Evolutionary conservation across 202 grass and related monocot species (phyloP).

Genomic region (Alloteropsis angusta): DNA sequence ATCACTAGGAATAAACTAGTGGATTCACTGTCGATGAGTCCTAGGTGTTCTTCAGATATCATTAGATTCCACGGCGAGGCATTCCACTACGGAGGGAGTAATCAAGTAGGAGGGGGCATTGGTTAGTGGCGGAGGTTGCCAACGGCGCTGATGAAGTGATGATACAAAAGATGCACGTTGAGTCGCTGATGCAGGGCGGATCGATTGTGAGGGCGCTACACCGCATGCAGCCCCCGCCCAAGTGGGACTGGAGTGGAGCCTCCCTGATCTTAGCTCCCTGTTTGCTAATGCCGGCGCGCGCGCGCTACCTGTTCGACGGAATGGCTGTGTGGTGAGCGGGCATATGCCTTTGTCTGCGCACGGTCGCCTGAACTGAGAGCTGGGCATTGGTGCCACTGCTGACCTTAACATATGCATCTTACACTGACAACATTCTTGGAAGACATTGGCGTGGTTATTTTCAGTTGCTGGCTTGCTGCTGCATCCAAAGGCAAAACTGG

Average conservation of each 20-base stretch:
- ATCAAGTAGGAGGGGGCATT: background rate
- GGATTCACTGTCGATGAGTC: no score
- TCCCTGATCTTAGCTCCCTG: background rate
- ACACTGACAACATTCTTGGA: background rate
- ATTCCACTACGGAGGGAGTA: no score
- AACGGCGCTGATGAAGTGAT: background rate
- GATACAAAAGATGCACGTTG: background rate
- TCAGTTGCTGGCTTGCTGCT: background rate
- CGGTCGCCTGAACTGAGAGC: background rate
- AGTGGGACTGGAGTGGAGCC: background rate
- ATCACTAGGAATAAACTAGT: no score
- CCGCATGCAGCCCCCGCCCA: no score
- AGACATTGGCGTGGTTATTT: background rate
- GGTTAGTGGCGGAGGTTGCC: background rate
- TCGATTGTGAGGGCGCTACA: no score
- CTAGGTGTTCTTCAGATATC: no score
- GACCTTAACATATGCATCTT: background rate
- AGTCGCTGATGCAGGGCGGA: background rate
- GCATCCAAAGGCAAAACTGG: background rate
- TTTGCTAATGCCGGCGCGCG: background rate
- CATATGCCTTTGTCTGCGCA: background rate
- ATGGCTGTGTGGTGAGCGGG: background rate
- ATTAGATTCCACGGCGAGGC: background rate
- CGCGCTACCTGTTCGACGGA: background rate
- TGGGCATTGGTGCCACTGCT: background rate